Base-by-base conservation (phyloP, 805 yeast species). In the Lachancea waltii region DNA sequence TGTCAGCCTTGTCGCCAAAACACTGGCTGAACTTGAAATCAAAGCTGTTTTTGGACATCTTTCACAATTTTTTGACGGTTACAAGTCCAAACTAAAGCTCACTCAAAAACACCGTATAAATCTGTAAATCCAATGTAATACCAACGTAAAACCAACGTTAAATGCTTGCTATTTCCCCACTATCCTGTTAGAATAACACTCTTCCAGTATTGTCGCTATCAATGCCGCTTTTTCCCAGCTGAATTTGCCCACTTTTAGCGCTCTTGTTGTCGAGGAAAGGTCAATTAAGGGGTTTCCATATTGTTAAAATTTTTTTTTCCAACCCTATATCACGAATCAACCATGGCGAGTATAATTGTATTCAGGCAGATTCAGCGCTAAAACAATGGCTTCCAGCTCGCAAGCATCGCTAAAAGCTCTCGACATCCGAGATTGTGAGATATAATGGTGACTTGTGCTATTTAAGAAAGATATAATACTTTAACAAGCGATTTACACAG, bases 1-100 rank as follows among this genome's bases (percentile, higher is more conserved):
- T 82, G 61, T 92, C 99, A 33, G 95, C 95, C 63, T 94, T 92
- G 63, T 92, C 98, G 47, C 99, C 99, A 71, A 92, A 92, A 63
- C 99, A 92, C 63, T 89, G 97, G 51, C 95, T 83, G 62, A 89
- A 89, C 63, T 85, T 86, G 47, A 67, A 65, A 49, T 64, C 64
- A 46, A 58, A 64, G 40, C 61, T 54, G 44, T 56, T 60, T 35
- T 58, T 55, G 16, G 62, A 46, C 65, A 60, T 49, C 9, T 22
- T 22, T 10, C 30, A 10, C 36, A n/a, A 7, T 19, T n/a, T 7
- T 19, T 21, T 25, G 26, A 23, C 26, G 26, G 26, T 23, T 13
- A 7, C 26, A 23, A 23, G 13, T 23, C 26, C n/a, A 23, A 23
- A 23, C 10, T 23, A 23, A 23, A 23, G 5, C 7, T 11, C 13